Evolutionary conservation across 2,329 filamentous ascomycete species (phyloP).

Genomic region (Domatiomyces globalis): DNA sequence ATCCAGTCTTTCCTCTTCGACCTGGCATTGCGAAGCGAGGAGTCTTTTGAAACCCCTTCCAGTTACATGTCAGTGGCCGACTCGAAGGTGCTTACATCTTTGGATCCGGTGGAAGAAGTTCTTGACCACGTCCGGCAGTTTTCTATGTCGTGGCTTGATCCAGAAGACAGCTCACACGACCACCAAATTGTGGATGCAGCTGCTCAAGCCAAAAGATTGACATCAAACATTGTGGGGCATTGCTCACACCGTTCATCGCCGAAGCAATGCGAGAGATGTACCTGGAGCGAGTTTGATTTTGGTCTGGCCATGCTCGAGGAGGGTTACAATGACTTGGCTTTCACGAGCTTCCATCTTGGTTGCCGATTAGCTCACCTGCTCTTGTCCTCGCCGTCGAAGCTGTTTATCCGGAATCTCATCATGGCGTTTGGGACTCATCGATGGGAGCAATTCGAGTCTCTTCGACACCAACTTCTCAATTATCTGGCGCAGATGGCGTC

Average conservation of each 20-base stretch:
- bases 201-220: not conserved
- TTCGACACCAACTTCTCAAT: not conserved
- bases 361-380: not conserved
- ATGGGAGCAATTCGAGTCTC: not conserved
- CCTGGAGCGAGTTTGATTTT: constrained; percentile 1
- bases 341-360: constrained; percentile 1
- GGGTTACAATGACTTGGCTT: not conserved
- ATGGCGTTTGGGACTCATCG: constrained; percentile 1
- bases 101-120: not conserved
- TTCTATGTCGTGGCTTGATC: not conserved
- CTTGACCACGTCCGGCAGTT: not conserved
- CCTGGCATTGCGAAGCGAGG: not conserved
- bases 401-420: constrained; percentile 1
- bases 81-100: not conserved
- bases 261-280: constrained; percentile 1
- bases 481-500: constrained; percentile 1
- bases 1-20: not conserved
- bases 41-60: not conserved
- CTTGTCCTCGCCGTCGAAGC: not conserved
- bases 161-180: not conserved
- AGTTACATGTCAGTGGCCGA: not conserved
- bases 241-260: not conserved
- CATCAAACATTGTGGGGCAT: not conserved
- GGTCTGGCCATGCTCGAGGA: constrained; percentile 1
- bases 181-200: not conserved